These are phyloP conservation scores for Curvularia spicifera DNA, from an alignment of 2,329 filamentous ascomycete species.

Conservation along the genomic window DNA sequence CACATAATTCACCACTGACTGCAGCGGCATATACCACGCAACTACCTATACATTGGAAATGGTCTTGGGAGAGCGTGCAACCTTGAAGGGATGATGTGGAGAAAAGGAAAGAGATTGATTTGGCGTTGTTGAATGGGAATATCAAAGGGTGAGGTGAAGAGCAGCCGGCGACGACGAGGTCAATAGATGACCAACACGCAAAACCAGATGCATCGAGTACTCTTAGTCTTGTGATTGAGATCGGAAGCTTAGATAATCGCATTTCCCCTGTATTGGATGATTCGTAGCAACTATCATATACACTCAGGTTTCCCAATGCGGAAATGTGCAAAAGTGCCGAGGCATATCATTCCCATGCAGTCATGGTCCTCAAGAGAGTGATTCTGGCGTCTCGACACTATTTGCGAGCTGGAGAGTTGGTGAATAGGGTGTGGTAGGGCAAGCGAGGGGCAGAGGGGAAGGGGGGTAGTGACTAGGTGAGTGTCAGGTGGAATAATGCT, in stretches of 20 bases:
- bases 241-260: not conserved
- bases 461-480: slow-evolving; percentile 9
- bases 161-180: slow-evolving; percentile 8
- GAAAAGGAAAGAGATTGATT: not conserved
- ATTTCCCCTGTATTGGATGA: not conserved
- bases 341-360: not conserved
- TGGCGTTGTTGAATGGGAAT: not conserved
- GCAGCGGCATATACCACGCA: not conserved
- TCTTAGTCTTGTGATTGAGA: not conserved
- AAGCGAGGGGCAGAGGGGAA: slow-evolving; percentile 13
- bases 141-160: not conserved
- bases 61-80: not conserved
- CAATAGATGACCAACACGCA: not conserved
- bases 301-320: not conserved
- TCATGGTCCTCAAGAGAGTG: not conserved
- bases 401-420: not conserved
- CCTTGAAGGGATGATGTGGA: not conserved
- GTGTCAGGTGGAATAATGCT: slow-evolving; percentile 23
- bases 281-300: slow-evolving; percentile 3
- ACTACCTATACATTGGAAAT: not conserved
- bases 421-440: not conserved
- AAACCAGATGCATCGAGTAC: slow-evolving; percentile 14
- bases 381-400: not conserved
- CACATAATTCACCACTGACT: too few species aligned
- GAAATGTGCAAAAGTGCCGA: slow-evolving; percentile 18